Evolutionary conservation across 768 basidiomycete species (phyloP), one percentile per base, ranked within the genome.

Genomic region (Tephrocybe sp.): DNA sequence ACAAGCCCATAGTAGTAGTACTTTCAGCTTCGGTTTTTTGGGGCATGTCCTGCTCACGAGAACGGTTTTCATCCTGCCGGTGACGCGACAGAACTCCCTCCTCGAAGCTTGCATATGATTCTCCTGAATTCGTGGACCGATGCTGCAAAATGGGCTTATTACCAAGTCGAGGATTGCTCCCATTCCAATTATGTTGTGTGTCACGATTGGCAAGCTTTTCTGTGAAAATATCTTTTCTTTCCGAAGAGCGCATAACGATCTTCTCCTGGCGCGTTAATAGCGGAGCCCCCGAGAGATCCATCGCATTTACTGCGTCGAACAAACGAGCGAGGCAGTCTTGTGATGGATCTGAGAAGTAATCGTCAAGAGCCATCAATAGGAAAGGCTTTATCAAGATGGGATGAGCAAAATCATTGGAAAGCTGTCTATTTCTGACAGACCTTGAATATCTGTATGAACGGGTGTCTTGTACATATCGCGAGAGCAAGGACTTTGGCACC

Each of bases 381-480:
- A 98, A 83, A 14, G 95, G 95, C 94, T 97, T 47, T 28, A 33
- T 34, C 0, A 12, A n/a, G 24, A 26, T 9, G 20, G 26, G 33
- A 42, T 57, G 26, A 50, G 48, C 21, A 37, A 37, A 25, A 42
- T 18, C 3, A 5, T 34, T 20, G 17, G 9, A 32, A 12, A 14
- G 20, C 5, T 23, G 36, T 23, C 2, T 34, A 15, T 15, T 17
- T 14, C 12, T 20, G 5, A 50, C 50, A 39, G 18, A 87, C 93
- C 80, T 96, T 94, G 80, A 93, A 97, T 58, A 97, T 90, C 61
- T 97, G 93, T 52, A 98, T 93, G 66, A 89, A 97, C 0, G 95
- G 93, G 69, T 94, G 88, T 28, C 87, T 84, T 1, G 93, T 95
- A 64, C 90, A 94, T 55, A 98, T 90, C 20, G 95, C 95, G 71